Evolutionary conservation across 2,329 filamentous ascomycete species (phyloP).

Genomic region (Thermoascus crustaceus): DNA sequence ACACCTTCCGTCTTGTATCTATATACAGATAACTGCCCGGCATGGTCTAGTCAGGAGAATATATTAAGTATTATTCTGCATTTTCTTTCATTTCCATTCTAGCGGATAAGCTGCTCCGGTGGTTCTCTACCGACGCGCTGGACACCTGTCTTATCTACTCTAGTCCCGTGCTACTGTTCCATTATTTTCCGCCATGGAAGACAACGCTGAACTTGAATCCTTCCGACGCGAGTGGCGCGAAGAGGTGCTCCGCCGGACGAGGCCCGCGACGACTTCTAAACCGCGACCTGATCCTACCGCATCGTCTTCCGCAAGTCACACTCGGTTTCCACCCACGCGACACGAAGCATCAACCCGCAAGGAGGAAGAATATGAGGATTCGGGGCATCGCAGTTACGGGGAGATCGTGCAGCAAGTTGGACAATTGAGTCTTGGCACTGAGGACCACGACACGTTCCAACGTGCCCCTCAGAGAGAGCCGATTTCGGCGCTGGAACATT

Average conservation of each 20-base stretch:
- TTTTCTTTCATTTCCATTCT: constrained; percentile 1
- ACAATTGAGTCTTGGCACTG: constrained; percentile 24
- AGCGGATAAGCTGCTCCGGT: no score
- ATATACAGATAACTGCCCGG: neutral
- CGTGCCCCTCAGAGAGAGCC: constrained; percentile 42
- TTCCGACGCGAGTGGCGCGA: constrained; percentile 82
- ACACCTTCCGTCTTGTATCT: neutral
- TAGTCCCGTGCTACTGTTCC: constrained; percentile 4
- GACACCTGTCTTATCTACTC: neutral
- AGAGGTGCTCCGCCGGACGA: constrained; percentile 56
- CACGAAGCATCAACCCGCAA: constrained; percentile 32
- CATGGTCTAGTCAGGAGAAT: neutral
- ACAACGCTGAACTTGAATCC: constrained; percentile 67
- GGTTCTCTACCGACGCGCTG: neutral
- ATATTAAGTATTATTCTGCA: neutral
- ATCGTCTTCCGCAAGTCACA: constrained; percentile 14
- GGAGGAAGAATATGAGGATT: constrained; percentile 27
- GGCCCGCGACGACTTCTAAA: constrained; percentile 10
- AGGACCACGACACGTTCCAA: constrained; percentile 34
- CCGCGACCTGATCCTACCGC: constrained; percentile 10
- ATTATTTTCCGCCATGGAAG: constrained; percentile 26
- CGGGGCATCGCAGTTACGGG: constrained; percentile 13
- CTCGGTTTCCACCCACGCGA: constrained; percentile 30
- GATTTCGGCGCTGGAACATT: constrained; percentile 78
- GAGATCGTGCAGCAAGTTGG: constrained; percentile 30